phyloP scores from a whole-genome alignment of 1,139 yeast species.

The Yamadazyma atmosphaerica region DNA sequence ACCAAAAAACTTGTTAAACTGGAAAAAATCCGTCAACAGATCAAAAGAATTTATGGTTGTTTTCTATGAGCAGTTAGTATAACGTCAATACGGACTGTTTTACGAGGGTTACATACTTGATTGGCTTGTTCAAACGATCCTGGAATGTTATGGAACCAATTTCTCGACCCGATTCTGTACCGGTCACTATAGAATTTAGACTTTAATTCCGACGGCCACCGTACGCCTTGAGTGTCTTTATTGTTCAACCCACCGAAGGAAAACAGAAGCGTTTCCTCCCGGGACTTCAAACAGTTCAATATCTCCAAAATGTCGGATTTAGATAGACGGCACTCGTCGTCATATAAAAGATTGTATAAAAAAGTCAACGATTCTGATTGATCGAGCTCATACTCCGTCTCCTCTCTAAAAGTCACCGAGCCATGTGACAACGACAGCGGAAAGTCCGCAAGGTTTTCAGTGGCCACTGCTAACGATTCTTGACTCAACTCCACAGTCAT shows the following conservation, averaged over 20 bases:
- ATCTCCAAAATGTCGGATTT: conserved; percentile 39
- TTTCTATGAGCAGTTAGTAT: conserved; percentile 19
- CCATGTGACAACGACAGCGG: background rate
- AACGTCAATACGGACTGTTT: background rate
- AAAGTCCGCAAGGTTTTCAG: conserved; percentile 4
- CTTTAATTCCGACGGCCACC: conserved; percentile 35
- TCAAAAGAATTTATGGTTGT: conserved; percentile 21
- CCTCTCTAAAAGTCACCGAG: conserved; percentile 7
- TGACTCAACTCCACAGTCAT: conserved; percentile 17
- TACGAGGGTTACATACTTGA: conserved; percentile 28
- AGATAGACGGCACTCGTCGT: conserved; percentile 33
- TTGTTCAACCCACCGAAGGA: conserved; percentile 13
- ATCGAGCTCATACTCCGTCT: conserved; percentile 39
- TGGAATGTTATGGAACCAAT: conserved; percentile 44
- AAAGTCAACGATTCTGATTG: conserved; percentile 45
- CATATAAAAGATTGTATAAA: conserved; percentile 40
- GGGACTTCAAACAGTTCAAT: conserved; percentile 33
- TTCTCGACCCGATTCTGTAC: conserved; percentile 31
- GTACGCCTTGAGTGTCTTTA: conserved; percentile 38
- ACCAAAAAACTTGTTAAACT: conserved; percentile 44
- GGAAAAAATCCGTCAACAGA: conserved; percentile 34
- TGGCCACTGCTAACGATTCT: conserved; percentile 10
- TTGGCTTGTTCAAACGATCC: conserved; percentile 32
- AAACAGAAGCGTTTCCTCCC: conserved; percentile 39
- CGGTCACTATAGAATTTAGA: conserved; percentile 36